phyloP scores from a whole-genome alignment of 2,329 filamentous ascomycete genomes.

The Alternaria angustiovoidea region DNA sequence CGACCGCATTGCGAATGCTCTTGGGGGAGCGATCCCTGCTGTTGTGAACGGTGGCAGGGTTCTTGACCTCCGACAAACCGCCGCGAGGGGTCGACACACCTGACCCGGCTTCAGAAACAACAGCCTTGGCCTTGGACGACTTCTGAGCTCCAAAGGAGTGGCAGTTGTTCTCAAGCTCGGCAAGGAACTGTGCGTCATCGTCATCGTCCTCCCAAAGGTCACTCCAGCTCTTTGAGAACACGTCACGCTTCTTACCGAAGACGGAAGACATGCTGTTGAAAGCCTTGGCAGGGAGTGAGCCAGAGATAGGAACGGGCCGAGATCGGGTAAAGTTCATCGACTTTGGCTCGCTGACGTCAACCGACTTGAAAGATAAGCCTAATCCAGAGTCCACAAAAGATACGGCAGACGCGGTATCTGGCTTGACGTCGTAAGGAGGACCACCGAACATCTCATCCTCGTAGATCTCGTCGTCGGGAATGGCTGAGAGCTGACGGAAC shows the following conservation, averaged over 20 bases:
- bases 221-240: constrained; percentile 98
- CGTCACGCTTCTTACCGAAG: constrained; percentile 78
- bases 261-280: constrained; percentile 77
- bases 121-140: constrained; percentile 48
- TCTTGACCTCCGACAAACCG: constrained; percentile 63
- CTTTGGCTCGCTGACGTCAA: constrained; percentile 57
- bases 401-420: constrained; percentile 80
- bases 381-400: constrained; percentile 86
- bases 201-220: constrained; percentile 99
- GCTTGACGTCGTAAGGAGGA: constrained; percentile 78
- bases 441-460: constrained; percentile 85
- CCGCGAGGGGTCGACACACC: constrained; percentile 60
- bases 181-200: constrained; percentile 65
- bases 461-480: constrained; percentile 80
- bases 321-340: constrained; percentile 63
- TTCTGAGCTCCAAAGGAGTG: constrained; percentile 52
- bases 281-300: constrained; percentile 74
- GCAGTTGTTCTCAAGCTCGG: constrained; percentile 69
- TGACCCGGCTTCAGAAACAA: constrained; percentile 51
- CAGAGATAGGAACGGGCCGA: constrained; percentile 78
- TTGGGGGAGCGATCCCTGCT: constrained; percentile 51
- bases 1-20: constrained; percentile 60
- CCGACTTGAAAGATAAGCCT: constrained; percentile 80
- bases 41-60: constrained; percentile 62
- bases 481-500: constrained; percentile 85